Conservation (phyloP, 1,139 yeast genomes). For the Lodderomyces theae region DNA sequence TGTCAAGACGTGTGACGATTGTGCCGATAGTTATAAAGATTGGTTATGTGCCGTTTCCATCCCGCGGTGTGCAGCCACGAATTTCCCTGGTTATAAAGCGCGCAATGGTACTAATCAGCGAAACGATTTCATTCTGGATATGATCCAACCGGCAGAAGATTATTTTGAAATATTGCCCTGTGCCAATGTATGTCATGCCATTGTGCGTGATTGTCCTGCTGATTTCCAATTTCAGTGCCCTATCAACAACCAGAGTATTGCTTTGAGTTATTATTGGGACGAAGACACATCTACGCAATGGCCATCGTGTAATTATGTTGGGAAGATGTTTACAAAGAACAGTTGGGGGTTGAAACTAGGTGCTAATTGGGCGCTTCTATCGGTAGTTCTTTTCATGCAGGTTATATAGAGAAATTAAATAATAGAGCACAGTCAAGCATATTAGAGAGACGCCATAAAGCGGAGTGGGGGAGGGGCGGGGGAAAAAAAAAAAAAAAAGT, state of each 20-base stretch:
- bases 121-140: conserved; percentile 53
- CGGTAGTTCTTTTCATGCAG: conserved; percentile 4
- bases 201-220: conserved; percentile 83
- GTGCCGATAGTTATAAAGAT: conserved; percentile 67
- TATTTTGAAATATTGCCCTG: conserved; percentile 89
- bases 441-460: too few relatives aligned
- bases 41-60: conserved; percentile 91
- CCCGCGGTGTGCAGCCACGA: conserved; percentile 73
- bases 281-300: conserved; percentile 19
- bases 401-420: conserved; percentile 1
- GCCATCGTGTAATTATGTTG: conserved; percentile 52
- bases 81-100: conserved; percentile 43
- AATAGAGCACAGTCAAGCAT: too few relatives aligned
- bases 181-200: conserved; percentile 70
- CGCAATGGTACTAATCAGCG: conserved; percentile 51
- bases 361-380: conserved; percentile 9
- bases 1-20: conserved; percentile 66
- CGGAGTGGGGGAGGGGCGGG: too few relatives aligned
- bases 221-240: conserved; percentile 78
- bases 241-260: conserved; percentile 30
- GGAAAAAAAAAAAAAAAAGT: neutral
- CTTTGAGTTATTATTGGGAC: conserved; percentile 47
- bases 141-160: conserved; percentile 54
- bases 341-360: conserved; percentile 3
- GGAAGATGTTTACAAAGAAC: conserved; percentile 17